Conservation (phyloP, 441 rosid genomes). For the Raphanus hybrid region DNA sequence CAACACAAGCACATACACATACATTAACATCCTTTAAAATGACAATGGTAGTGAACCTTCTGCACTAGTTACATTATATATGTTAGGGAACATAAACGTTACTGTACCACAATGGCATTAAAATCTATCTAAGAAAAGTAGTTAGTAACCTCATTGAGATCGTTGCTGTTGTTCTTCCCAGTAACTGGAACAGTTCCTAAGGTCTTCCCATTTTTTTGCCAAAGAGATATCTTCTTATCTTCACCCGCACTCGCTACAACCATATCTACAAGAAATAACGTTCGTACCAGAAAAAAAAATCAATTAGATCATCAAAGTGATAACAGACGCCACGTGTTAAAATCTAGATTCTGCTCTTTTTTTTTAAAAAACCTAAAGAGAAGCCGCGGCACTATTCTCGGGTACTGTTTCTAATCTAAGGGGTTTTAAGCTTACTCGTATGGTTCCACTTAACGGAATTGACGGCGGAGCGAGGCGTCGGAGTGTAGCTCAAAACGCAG, state of each 20-base stretch:
- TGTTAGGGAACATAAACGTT: too few relatives aligned
- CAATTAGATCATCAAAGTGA: background rate
- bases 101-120: too few relatives aligned
- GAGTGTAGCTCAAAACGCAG: conserved; percentile 66
- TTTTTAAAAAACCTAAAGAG: background rate
- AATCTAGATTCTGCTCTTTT: background rate
- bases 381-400: background rate
- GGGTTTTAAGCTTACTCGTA: conserved; percentile 57
- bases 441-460: conserved; percentile 91
- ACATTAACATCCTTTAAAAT: too few relatives aligned
- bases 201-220: conserved; percentile 82
- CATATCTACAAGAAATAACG: conserved; percentile 53
- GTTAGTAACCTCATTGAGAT: too few relatives aligned
- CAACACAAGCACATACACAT: conserved; percentile 11
- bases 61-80: too few relatives aligned
- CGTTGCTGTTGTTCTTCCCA: conserved; percentile 28
- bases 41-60: too few relatives aligned
- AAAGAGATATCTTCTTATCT: conserved; percentile 77
- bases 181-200: conserved; percentile 72
- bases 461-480: conserved; percentile 65
- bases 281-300: too few relatives aligned
- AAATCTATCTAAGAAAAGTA: too few relatives aligned
- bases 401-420: conserved; percentile 9
- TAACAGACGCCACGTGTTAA: background rate
- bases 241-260: conserved; percentile 92